phyloP scores from a whole-genome alignment of 2,329 filamentous ascomycete species.

The Colletotrichum lini region DNA sequence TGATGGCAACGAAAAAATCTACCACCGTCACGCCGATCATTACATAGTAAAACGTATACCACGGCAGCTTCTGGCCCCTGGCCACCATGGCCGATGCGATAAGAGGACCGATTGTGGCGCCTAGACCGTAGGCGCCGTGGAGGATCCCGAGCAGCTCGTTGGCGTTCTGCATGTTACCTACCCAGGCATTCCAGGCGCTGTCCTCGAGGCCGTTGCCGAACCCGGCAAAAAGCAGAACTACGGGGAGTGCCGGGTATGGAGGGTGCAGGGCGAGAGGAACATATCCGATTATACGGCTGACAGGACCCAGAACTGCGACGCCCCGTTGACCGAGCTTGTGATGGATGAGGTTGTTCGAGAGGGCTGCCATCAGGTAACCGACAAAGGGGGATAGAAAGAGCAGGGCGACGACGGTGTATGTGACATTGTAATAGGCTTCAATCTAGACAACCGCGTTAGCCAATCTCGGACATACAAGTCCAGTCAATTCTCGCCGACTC shows the following conservation, averaged over 20 bases:
- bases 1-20: conserved; percentile 66
- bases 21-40: conserved; percentile 74
- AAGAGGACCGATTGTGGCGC: conserved; percentile 78
- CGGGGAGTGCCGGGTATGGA: conserved; percentile 76
- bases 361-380: conserved; percentile 74
- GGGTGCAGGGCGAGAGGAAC: conserved; percentile 77
- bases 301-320: conserved; percentile 75
- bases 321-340: conserved; percentile 78
- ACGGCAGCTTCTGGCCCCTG: conserved; percentile 67
- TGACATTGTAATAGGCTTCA: conserved; percentile 73
- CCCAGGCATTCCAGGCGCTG: conserved; percentile 71
- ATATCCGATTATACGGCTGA: conserved; percentile 76
- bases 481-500: conserved; percentile 44
- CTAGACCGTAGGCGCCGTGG: conserved; percentile 80
- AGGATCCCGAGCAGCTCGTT: conserved; percentile 83
- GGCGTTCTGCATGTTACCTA: conserved; percentile 79
- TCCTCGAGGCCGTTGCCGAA: conserved; percentile 80
- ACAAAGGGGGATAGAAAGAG: conserved; percentile 77
- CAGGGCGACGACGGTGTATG: conserved; percentile 75
- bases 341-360: conserved; percentile 77
- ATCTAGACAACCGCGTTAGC: conserved; percentile 56
- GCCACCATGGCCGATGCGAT: conserved; percentile 82
- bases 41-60: conserved; percentile 84
- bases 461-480: no score
- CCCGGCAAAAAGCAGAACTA: conserved; percentile 76